Evolutionary conservation across 2,329 filamentous ascomycete species (phyloP).

Genomic region (Pochonia chlamydosporia): DNA sequence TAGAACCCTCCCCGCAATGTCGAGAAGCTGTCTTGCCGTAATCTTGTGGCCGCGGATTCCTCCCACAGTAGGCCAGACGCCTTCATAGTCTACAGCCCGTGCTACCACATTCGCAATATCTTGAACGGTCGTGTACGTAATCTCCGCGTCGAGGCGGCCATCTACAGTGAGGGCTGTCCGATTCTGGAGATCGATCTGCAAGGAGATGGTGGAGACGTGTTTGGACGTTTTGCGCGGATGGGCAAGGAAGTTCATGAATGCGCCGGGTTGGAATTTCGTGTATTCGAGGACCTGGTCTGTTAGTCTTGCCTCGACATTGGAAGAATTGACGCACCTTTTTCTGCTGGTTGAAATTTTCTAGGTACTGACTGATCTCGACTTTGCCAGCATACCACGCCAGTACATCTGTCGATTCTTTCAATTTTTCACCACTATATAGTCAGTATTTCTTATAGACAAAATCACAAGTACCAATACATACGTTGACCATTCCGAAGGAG

Average conservation of each 20-base stretch:
- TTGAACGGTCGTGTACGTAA: slow-evolving; percentile 36
- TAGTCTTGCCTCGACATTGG: background rate
- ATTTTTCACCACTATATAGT: slow-evolving; percentile 6
- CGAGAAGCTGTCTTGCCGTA: slow-evolving; percentile 27
- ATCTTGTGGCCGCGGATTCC: slow-evolving; percentile 34
- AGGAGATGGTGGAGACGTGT: slow-evolving; percentile 32
- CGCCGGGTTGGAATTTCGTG: slow-evolving; percentile 46
- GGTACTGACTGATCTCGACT: slow-evolving; percentile 39
- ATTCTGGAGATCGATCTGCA: slow-evolving; percentile 29
- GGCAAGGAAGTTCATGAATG: slow-evolving; percentile 49
- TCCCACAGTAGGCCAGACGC: slow-evolving; percentile 33
- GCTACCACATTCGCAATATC: slow-evolving; percentile 36
- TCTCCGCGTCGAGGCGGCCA: slow-evolving; percentile 29
- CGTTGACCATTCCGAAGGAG: slow-evolving; percentile 53
- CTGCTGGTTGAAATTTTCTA: slow-evolving; percentile 42
- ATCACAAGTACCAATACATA: slow-evolving; percentile 17
- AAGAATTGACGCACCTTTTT: slow-evolving; percentile 24
- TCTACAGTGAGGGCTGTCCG: slow-evolving; percentile 35
- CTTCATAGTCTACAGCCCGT: slow-evolving; percentile 34
- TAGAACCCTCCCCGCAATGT: slow-evolving; percentile 31
- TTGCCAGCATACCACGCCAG: slow-evolving; percentile 48
- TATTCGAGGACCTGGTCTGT: slow-evolving; percentile 54
- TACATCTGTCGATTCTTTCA: slow-evolving; percentile 18
- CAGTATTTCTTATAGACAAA: background rate
- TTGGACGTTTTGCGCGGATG: slow-evolving; percentile 39